Evolutionary conservation across 164 flowering plant genomes (phyloP), one percentile per base, ranked within the genome.

Genomic region (Vitis amurensis): DNA sequence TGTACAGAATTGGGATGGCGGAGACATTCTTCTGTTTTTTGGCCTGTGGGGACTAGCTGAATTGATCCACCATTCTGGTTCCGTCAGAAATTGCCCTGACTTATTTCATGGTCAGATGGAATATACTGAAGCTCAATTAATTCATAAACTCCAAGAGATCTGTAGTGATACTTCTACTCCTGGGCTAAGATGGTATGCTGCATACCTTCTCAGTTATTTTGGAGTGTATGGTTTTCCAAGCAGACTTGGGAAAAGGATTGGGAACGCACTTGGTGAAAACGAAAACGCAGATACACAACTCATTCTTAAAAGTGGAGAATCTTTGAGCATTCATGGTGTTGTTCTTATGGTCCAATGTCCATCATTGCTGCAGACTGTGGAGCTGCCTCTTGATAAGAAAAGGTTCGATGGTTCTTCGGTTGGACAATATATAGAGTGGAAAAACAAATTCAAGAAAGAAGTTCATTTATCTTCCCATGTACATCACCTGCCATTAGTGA

Each of bases 201-300:
- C 93, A 14, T 82, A 83, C 55, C 55, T 87, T 76, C 89, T 91
- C 50, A 81, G 85, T 57, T 84, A 66, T 72, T 83, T 89, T 76
- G 97, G 92, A 12, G 9, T 71, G 3, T 92, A 86, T 84, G 97
- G 97, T 13, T 94, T 88, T 74, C 93, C 88, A 17, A 79, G 81
- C 71, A 79, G 74, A 69, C 74, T 86, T 74, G 94, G 89, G 4
- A 74, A 76, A 49, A 78, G 80, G 58, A 67, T 92, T 57, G 85
- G 78, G 64, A 83, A 85, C 78, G 81, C 81, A 59, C 80, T 87
- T 62, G n/a, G 74, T 57, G 85, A 76, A 52, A 71, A 77, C 29
- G 87, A 86, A 47, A 64, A 67, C 72, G 76, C 86, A 10, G 93
- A 94, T 71, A 30, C 86, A 63, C 67, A 65, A 61, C 80, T 94